A percentile compares a stretch with the other conserved stretches of the same genome.
Conservation (phyloP, 2,329 filamentous ascomycete genomes). For the Aureobasidium leucospermi region DNA sequence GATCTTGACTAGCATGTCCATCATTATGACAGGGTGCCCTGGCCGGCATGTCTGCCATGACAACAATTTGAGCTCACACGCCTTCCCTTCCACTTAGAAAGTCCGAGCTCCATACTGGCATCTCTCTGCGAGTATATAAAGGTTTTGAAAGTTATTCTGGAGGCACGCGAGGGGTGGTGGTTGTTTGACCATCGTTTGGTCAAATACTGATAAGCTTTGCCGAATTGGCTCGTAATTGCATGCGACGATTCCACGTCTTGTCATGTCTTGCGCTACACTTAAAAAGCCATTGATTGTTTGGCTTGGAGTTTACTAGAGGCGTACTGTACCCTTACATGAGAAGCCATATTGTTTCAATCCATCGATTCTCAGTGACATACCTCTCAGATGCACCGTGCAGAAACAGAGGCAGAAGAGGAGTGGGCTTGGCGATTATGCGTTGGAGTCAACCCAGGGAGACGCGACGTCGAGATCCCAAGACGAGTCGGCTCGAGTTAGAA, state of each 20-base stretch:
- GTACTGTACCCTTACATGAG: not conserved
- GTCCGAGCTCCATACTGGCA: too few species aligned
- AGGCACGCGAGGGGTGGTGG: not conserved
- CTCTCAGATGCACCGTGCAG: not conserved
- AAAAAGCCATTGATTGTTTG: too few species aligned
- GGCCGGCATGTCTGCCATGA: too few species aligned
- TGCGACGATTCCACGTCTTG: too few species aligned
- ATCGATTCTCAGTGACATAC: not conserved
- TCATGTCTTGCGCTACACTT: too few species aligned
- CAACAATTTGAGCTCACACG: too few species aligned
- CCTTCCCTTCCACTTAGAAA: too few species aligned
- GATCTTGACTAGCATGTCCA: not conserved
- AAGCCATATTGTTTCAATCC: not conserved
- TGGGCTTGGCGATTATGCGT: not conserved
- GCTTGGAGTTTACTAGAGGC: too few species aligned
- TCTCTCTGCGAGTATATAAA: not conserved
- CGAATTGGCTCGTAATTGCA: not conserved
- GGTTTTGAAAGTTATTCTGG: too few species aligned
- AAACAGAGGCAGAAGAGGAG: not conserved
- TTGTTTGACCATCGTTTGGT: not conserved
- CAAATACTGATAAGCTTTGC: not conserved
- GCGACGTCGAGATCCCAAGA: not conserved
- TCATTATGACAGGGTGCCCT: not conserved
- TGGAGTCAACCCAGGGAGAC: constrained; percentile 1
- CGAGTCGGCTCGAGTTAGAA: not conserved